These are phyloP conservation scores for Spatholobus suberectus DNA, from an alignment of 306 rosid genomes.

Conservation along the genomic window DNA sequence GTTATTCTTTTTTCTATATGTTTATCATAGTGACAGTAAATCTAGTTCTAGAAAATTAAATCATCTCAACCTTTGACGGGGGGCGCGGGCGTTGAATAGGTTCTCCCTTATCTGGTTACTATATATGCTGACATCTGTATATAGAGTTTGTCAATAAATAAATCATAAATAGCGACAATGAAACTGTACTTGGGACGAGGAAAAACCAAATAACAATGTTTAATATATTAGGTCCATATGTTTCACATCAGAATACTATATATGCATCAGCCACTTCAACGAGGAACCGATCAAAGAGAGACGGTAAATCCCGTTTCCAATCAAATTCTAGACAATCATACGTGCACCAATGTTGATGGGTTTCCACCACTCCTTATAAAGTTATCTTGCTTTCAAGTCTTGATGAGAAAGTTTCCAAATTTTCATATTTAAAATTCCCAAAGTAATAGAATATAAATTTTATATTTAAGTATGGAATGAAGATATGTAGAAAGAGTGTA, in stretches of 20 bases:
- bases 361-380: neutral
- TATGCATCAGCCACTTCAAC: neutral
- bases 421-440: neutral
- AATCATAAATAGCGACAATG: neutral
- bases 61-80: no score
- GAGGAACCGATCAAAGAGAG: neutral
- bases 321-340: neutral
- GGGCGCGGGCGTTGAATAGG: no score
- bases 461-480: no score
- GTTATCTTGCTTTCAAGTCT: neutral
- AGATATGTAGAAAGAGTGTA: no score
- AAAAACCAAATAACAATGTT: neutral
- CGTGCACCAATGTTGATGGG: neutral
- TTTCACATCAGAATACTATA: neutral
- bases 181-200: neutral
- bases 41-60: neutral
- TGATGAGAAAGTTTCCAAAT: neutral
- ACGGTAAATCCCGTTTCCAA: neutral
- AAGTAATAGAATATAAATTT: neutral
- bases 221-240: neutral
- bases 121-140: neutral
- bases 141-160: neutral
- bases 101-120: conserved; percentile 15
- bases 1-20: no score
- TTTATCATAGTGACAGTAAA: neutral